Evolutionary conservation across 148 eudicot genomes (phyloP).

Genomic region (Suaeda aralocaspica): DNA sequence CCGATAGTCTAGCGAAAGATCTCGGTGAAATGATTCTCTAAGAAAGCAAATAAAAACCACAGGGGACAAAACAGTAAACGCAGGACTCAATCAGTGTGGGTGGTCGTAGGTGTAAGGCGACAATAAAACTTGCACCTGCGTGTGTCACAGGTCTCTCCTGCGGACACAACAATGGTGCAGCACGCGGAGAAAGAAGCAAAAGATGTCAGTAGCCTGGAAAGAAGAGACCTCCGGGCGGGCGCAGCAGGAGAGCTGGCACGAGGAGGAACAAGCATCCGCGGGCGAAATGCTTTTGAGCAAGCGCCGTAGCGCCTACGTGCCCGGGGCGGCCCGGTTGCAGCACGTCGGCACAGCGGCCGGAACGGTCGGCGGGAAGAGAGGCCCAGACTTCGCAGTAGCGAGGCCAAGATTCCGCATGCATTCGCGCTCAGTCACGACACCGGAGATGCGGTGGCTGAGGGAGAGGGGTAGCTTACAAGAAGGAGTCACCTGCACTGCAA

Average conservation of each 20-base stretch:
- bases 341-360: slow-evolving; percentile 42
- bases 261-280: slow-evolving; percentile 91
- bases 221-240: too few species aligned
- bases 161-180: too few species aligned
- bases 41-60: background rate
- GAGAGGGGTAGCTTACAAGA: slow-evolving; percentile 67
- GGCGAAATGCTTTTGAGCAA: slow-evolving; percentile 84
- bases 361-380: slow-evolving; percentile 77
- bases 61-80: too few species aligned
- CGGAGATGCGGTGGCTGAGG: slow-evolving; percentile 67
- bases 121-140: too few species aligned
- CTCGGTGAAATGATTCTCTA: background rate
- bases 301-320: slow-evolving; percentile 77
- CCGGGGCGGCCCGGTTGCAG: too few species aligned
- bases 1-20: too few species aligned
- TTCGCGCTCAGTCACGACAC: slow-evolving; percentile 67
- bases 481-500: slow-evolving; percentile 80
- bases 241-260: too few species aligned
- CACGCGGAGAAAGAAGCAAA: background rate
- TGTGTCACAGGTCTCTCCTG: too few species aligned
- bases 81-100: too few species aligned
- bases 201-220: slow-evolving; percentile 37
- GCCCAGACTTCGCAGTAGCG: slow-evolving; percentile 42
- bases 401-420: slow-evolving; percentile 58
- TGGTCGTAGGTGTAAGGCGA: too few species aligned